Base-by-base conservation (phyloP, 352 stramenopile species). In the Phytophthora capsici region DNA sequence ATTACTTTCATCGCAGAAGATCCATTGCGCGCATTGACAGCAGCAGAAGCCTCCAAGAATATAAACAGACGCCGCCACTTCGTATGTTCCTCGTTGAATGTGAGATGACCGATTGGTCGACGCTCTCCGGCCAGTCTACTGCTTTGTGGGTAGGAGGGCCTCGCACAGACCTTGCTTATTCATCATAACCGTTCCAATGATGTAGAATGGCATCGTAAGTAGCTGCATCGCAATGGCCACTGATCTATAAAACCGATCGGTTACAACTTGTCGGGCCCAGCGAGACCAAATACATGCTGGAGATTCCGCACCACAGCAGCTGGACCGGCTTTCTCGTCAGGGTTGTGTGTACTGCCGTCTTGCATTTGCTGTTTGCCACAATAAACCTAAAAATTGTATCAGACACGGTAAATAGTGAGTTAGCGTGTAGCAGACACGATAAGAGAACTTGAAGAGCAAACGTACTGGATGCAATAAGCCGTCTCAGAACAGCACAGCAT, bases 121-220 rank as follows among this genome's bases (percentile, higher is more conserved):
- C 4, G 36, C 50, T 26, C 50, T 26, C 28, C 22, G 17, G 0
- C 40, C 22, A 30, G 46, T 57, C 30, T 55, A 34, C 40, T 25
- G 9, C 40, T 60, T 60, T 10, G 22, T 16, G 5, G 26, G 25
- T 0, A 62, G 41, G 43, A 54, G 28, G 0, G 5, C 25, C 14
- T 50, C 34, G 22, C 30, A 38, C 19, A 62, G 16, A 0, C 43
- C 54, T 28, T 41, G 36, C 14, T 43, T 28, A 25, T 34, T 45
- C 38, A n/a, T 51, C 46, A 57, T 64, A 4, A 57, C 47, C 19
- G 57, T 64, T n/a, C 57, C 45, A 4, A 65, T n/a, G 8, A 4
- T 52, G 40, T 57, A 64, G 45, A 57, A 57, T 1, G 23, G 34
- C 54, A 53, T 62, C 7, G 22, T 17, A 5, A 54, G 7, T 3